Conservation (phyloP, 2,329 filamentous ascomycete species). For the Ascosphaera apis region DNA sequence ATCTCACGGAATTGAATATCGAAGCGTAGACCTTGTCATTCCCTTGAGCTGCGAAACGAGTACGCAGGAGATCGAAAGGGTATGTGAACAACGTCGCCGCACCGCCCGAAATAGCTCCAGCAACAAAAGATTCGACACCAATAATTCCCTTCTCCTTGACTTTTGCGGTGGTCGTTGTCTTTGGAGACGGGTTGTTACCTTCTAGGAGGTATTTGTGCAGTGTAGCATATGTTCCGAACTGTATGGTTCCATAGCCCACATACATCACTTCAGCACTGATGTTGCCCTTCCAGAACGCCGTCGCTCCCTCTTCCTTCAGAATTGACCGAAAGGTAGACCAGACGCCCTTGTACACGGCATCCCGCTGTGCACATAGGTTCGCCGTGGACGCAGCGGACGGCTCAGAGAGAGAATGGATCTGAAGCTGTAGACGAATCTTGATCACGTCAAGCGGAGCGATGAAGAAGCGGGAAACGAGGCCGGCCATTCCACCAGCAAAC, state of each 20-base stretch:
- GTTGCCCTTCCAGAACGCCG: slow-evolving; percentile 91
- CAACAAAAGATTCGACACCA: slow-evolving; percentile 45
- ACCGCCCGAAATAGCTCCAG: slow-evolving; percentile 63
- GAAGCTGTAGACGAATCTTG: slow-evolving; percentile 92
- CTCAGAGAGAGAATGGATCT: slow-evolving; percentile 63
- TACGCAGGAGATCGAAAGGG: slow-evolving; percentile 77
- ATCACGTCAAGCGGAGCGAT: slow-evolving; percentile 91
- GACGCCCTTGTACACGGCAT: slow-evolving; percentile 40
- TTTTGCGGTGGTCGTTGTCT: not conserved
- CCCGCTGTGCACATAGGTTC: slow-evolving; percentile 16
- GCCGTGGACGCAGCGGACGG: slow-evolving; percentile 31
- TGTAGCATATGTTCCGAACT: slow-evolving; percentile 74
- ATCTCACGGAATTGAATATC: slow-evolving; percentile 41
- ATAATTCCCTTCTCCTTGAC: not conserved
- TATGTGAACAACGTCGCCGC: slow-evolving; percentile 68
- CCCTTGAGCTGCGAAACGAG: slow-evolving; percentile 90
- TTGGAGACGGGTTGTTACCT: not conserved
- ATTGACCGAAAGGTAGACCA: slow-evolving; percentile 56
- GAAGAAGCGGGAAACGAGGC: slow-evolving; percentile 77
- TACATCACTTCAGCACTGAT: slow-evolving; percentile 89
- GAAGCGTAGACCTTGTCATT: slow-evolving; percentile 54
- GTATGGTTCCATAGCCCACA: slow-evolving; percentile 65
- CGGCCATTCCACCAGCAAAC: slow-evolving; percentile 45
- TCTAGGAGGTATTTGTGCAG: slow-evolving; percentile 43
- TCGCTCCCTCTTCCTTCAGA: slow-evolving; percentile 55